Percentiles rank a stretch among this genome's conserved stretches.
phyloP scores from a whole-genome alignment of 2,329 filamentous ascomycete species.

The Myriosclerotinia curreyana region DNA sequence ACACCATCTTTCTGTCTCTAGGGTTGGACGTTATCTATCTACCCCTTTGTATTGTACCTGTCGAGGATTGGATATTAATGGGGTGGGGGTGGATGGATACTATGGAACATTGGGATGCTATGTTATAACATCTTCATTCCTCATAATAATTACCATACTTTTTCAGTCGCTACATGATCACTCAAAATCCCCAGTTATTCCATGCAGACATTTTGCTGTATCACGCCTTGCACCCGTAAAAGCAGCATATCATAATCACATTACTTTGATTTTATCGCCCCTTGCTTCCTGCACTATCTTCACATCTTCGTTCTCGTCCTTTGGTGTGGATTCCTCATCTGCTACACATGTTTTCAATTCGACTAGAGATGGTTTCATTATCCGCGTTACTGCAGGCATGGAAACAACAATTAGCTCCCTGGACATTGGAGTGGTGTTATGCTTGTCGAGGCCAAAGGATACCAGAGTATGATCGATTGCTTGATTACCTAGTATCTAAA shows the following conservation, averaged over 20 bases:
- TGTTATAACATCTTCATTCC: background rate
- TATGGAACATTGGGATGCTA: background rate
- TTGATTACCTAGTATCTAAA: no score
- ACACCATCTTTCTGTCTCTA: background rate
- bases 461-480: no score
- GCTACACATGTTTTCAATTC: background rate
- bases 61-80: slow-evolving; percentile 3
- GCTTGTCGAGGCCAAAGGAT: no score
- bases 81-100: background rate
- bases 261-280: background rate
- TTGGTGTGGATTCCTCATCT: background rate
- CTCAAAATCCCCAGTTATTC: background rate
- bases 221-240: background rate
- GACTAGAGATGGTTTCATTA: background rate
- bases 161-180: background rate
- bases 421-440: no score
- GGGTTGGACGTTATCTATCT: background rate
- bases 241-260: background rate
- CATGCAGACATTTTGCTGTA: background rate
- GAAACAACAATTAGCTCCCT: background rate
- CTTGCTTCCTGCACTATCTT: background rate
- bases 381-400: background rate
- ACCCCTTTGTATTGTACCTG: background rate
- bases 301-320: background rate
- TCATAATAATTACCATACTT: slow-evolving; percentile 1